phyloP scores from a whole-genome alignment of 192 early-diverging fungal genomes.

The Podila verticillata region DNA sequence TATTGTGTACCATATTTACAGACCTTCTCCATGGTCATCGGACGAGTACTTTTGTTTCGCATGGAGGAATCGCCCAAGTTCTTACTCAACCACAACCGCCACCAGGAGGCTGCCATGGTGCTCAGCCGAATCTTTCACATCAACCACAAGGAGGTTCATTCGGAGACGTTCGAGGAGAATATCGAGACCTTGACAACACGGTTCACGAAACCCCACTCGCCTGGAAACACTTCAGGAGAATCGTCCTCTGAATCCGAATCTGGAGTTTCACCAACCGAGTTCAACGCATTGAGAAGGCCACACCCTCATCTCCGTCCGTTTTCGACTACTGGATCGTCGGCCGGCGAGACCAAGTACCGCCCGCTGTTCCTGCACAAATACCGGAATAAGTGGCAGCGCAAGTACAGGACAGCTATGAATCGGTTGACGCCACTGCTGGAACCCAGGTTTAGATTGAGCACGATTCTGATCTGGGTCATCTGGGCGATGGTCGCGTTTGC shows the following conservation, averaged over 20 bases:
- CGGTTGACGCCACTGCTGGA: conserved; percentile 64
- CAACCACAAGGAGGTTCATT: conserved; percentile 60
- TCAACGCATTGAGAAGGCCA: neutral
- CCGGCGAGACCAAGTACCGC: neutral
- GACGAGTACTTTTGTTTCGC: conserved; percentile 72
- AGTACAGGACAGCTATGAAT: conserved; percentile 8
- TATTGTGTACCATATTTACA: conserved; percentile 3
- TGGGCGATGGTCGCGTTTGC: conserved; percentile 82
- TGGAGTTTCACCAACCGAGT: neutral
- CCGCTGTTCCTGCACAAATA: conserved; percentile 14
- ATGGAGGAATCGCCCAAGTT: conserved; percentile 86
- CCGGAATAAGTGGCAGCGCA: conserved; percentile 1
- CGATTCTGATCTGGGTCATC: conserved; percentile 77
- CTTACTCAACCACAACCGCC: conserved; percentile 70
- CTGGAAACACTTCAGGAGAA: conserved; percentile 5
- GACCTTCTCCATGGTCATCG: conserved; percentile 77
- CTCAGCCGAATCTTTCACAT: conserved; percentile 70
- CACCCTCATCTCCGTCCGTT: neutral
- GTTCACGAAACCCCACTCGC: conserved; percentile 6
- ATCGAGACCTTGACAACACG: conserved; percentile 29
- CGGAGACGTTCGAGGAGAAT: conserved; percentile 45
- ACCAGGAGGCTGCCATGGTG: conserved; percentile 73
- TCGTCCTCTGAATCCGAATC: conserved; percentile 25
- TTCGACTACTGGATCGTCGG: neutral
- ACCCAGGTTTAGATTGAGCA: conserved; percentile 65